Evolutionary conservation across 768 basidiomycete species (phyloP).

Genomic region (Kwoniella shandongensis): DNA sequence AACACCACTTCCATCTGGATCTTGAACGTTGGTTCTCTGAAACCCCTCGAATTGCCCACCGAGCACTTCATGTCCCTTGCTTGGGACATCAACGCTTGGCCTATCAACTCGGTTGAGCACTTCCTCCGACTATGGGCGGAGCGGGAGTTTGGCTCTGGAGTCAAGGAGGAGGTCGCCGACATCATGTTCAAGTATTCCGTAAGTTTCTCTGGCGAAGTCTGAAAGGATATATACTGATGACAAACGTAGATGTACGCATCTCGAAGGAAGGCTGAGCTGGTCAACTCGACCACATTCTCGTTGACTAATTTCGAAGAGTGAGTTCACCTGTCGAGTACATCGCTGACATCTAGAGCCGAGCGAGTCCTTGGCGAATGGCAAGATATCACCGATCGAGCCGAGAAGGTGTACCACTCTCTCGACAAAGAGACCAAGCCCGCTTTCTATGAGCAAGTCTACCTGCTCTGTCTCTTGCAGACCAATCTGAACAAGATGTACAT

Average conservation of each 20-base stretch:
- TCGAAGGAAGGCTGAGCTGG: conserved; percentile 66
- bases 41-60: conserved; percentile 69
- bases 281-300: conserved; percentile 65
- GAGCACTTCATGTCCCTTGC: conserved; percentile 69
- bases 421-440: conserved; percentile 59
- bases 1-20: conserved; percentile 67
- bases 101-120: conserved; percentile 59
- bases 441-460: conserved; percentile 66
- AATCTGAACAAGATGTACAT: conserved; percentile 65
- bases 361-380: conserved; percentile 61
- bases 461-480: conserved; percentile 59
- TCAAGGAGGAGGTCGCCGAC: conserved; percentile 56
- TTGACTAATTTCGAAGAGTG: conserved; percentile 69
- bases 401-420: conserved; percentile 61
- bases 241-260: conserved; percentile 44
- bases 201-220: not conserved
- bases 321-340: conserved; percentile 38
- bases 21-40: conserved; percentile 73
- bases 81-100: conserved; percentile 64
- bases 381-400: conserved; percentile 59
- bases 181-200: conserved; percentile 56
- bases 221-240: not conserved
- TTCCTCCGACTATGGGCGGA: conserved; percentile 65
- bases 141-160: conserved; percentile 63
- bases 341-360: conserved; percentile 59